These are phyloP conservation scores for Solanum microdontum DNA, from an alignment of 257 asterid genomes.

Conservation along the genomic window DNA sequence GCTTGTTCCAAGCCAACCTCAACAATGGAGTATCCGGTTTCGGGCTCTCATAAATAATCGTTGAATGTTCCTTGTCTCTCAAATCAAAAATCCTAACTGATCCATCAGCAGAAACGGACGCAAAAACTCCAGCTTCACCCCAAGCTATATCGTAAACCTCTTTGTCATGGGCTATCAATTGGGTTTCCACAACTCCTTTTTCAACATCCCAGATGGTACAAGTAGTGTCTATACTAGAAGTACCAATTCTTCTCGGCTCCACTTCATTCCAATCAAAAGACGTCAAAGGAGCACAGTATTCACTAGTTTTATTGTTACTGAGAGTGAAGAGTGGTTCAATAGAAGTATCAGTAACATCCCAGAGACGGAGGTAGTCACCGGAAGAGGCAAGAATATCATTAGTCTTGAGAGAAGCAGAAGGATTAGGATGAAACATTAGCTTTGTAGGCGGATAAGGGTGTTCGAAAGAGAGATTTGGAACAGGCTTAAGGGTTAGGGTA, in stretches of 20 bases:
- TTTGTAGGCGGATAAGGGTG: conserved; percentile 96
- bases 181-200: conserved; percentile 69
- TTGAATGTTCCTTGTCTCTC: conserved; percentile 88
- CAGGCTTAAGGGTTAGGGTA: conserved; percentile 28
- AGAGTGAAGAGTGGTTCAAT: conserved; percentile 32
- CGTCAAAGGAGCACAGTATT: conserved; percentile 74
- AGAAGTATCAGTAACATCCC: conserved; percentile 50
- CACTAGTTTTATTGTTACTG: conserved; percentile 66
- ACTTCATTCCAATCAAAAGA: conserved; percentile 93
- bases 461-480: conserved; percentile 53
- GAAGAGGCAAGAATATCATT: conserved; percentile 68
- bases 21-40: conserved; percentile 71
- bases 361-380: conserved; percentile 87
- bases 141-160: conserved; percentile 96
- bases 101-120: conserved; percentile 85
- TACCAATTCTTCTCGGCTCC: conserved; percentile 70
- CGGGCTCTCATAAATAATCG: conserved; percentile 78
- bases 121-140: conserved; percentile 91
- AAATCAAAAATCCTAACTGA: conserved; percentile 78
- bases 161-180: conserved; percentile 78
- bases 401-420: conserved; percentile 23
- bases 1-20: conserved; percentile 94
- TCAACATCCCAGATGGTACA: conserved; percentile 92
- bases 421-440: conserved; percentile 64
- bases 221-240: conserved; percentile 82